Base-by-base conservation (phyloP, 495 filamentous ascomycete genomes). In the Neurospora sp. region DNA sequence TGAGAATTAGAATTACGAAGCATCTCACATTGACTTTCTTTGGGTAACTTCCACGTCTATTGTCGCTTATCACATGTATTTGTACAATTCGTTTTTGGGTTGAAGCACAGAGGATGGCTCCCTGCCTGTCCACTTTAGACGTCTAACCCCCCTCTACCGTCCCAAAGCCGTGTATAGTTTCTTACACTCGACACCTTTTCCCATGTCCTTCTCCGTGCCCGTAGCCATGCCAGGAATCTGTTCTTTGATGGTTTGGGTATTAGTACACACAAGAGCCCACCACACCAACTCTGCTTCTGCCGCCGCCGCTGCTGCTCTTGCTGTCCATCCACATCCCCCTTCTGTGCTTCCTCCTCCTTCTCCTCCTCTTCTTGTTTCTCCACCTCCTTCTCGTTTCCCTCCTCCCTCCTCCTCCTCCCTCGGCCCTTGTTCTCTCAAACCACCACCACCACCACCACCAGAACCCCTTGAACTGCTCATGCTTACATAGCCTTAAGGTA, bases 401-500 rank as follows among this genome's bases (percentile, higher is more conserved):
- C 27, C 1, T 27, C 27, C 12, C 3, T 53, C 9, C 20, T 53
- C 27, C 27, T 35, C 20, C 14, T 35, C 53, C 14, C 14, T 59
- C 22, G 10, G 5, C 14, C 53, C 53, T 61, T 8, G 8, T 14
- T 14, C 53, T 17, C 27, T 65, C 10, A 14, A 3, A 35, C 53
- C 53, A 65, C 31, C 31, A 20, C 45, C 27, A 27, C 27, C 27
- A 31, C 27, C 27, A 35, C 53, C 53, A 65, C 31, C 69, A n/a
- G 10, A 37, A 44, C 42, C 27, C 17, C 53, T 8, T 38, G n/a
- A 41, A 14, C 27, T 2, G 12, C 20, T 35, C 20, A 8, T 1
- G 74, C 81, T 81, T 87, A 89, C 88, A 96, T 91, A 20, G 89
- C 87, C 85, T 90, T 91, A 84, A 99, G 87, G 87, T 96, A 99